These are phyloP conservation scores for Penicillium fuscoglaucum DNA, from an alignment of 2,329 filamentous ascomycete genomes.

Conservation along the genomic window DNA sequence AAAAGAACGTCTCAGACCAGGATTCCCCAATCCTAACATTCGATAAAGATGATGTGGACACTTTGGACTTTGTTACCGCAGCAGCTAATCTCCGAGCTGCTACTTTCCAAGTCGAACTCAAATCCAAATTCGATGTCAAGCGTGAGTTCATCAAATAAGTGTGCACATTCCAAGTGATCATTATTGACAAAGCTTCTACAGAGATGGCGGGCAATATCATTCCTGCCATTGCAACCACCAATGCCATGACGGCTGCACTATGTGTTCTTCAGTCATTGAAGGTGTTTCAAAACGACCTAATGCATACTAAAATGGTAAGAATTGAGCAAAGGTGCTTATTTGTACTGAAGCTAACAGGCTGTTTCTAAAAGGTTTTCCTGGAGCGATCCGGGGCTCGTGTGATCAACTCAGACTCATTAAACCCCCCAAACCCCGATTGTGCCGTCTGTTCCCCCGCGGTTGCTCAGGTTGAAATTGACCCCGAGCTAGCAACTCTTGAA, in stretches of 20 bases:
- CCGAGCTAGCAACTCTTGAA: slow-evolving; percentile 69
- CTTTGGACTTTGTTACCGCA: slow-evolving; percentile 88
- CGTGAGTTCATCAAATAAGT: slow-evolving; percentile 43
- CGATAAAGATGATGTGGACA: slow-evolving; percentile 96
- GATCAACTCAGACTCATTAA: slow-evolving; percentile 57
- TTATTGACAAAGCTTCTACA: slow-evolving; percentile 28
- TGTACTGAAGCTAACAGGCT: neutral
- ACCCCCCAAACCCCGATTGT: slow-evolving; percentile 74
- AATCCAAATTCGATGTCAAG: slow-evolving; percentile 95
- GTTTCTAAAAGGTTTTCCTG: slow-evolving; percentile 65
- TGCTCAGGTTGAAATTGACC: slow-evolving; percentile 66
- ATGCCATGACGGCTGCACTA: slow-evolving; percentile 90
- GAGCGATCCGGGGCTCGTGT: slow-evolving; percentile 63
- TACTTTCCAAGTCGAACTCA: slow-evolving; percentile 84
- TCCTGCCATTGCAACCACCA: slow-evolving; percentile 95
- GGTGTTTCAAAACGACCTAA: slow-evolving; percentile 71
- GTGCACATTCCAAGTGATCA: neutral
- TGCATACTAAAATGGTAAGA: slow-evolving; percentile 70
- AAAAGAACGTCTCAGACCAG: slow-evolving; percentile 44
- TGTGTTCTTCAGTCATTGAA: slow-evolving; percentile 94
- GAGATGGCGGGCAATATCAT: slow-evolving; percentile 99
- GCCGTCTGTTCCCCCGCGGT: slow-evolving; percentile 78
- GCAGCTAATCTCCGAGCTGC: slow-evolving; percentile 85
- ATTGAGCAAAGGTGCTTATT: neutral
- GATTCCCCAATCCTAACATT: slow-evolving; percentile 69